phyloP scores from a whole-genome alignment of 2,329 filamentous ascomycete species.

The Gaeumannomyces sp. region DNA sequence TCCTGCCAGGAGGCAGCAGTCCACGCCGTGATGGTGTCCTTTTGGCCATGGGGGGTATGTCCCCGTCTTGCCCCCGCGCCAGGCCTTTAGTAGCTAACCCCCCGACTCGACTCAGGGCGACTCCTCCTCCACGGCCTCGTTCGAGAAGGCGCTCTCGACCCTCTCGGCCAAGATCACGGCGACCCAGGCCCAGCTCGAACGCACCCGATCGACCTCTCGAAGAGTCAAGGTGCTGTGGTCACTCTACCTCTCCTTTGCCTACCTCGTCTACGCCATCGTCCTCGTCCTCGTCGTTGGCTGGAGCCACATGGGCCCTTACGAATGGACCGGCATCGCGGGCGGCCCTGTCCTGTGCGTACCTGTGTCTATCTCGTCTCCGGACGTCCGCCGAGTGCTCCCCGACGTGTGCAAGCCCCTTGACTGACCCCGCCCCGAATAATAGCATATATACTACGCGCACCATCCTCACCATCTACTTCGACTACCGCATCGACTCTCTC shows the following conservation, averaged over 20 bases:
- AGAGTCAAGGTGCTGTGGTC: conserved; percentile 82
- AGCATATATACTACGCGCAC: conserved; percentile 77
- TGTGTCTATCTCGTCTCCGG: background rate
- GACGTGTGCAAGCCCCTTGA: background rate
- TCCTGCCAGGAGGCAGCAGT: background rate
- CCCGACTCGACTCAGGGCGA: conserved; percentile 50
- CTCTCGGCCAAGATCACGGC: conserved; percentile 78
- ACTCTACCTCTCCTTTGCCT: conserved; percentile 83
- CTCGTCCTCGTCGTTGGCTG: conserved; percentile 79
- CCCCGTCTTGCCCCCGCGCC: background rate
- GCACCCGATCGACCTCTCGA: conserved; percentile 63
- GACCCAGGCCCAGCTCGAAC: conserved; percentile 67
- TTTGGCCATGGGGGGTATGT: conserved; percentile 62
- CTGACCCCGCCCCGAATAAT: background rate
- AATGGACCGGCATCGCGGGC: conserved; percentile 73
- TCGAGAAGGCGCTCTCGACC: conserved; percentile 82
- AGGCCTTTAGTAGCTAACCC: background rate
- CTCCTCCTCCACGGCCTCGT: conserved; percentile 78
- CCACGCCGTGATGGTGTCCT: conserved; percentile 22
- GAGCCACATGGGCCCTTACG: conserved; percentile 66
- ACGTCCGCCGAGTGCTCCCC: background rate
- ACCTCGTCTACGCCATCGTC: conserved; percentile 79
- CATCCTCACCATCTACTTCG: conserved; percentile 64
- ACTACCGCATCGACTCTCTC: conserved; percentile 69
- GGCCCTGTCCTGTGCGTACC: conserved; percentile 64